Evolutionary conservation across 805 yeast species (phyloP).

Genomic region (Ogataea siamensis): DNA sequence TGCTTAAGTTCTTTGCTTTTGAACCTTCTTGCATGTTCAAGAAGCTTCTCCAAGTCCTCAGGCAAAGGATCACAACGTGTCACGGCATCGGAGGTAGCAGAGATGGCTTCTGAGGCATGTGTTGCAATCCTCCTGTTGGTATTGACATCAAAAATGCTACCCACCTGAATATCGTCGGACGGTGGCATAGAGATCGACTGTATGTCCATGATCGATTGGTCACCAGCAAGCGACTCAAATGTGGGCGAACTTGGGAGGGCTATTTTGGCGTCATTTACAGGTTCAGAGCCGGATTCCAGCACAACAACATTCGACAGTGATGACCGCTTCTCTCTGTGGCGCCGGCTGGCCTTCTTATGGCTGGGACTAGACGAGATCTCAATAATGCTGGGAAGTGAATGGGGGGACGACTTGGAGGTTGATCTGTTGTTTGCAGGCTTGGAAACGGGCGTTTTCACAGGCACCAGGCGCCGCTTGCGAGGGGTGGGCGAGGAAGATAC

Average conservation of each 20-base stretch:
- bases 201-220: conserved; percentile 8
- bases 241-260: conserved; percentile 10
- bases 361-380: conserved; percentile 8
- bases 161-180: conserved; percentile 8
- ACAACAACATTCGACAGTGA: not conserved
- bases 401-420: conserved; percentile 1
- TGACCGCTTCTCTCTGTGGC: not conserved
- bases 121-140: conserved; percentile 15
- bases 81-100: too few species aligned
- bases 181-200: conserved; percentile 2
- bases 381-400: conserved; percentile 11
- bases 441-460: conserved; percentile 3
- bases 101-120: too few species aligned
- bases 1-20: conserved; percentile 24
- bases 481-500: conserved; percentile 7
- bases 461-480: conserved; percentile 3
- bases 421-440: conserved; percentile 9
- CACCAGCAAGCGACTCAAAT: not conserved
- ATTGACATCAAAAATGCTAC: conserved; percentile 11
- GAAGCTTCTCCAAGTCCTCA: conserved; percentile 21
- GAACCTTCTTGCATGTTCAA: conserved; percentile 20
- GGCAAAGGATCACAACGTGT: too few species aligned
- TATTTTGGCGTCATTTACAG: not conserved
- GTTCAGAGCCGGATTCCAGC: not conserved
- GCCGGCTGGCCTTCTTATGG: not conserved